Conservation (phyloP, 495 filamentous ascomycete genomes). For the Xanthoparmelia taractica region DNA sequence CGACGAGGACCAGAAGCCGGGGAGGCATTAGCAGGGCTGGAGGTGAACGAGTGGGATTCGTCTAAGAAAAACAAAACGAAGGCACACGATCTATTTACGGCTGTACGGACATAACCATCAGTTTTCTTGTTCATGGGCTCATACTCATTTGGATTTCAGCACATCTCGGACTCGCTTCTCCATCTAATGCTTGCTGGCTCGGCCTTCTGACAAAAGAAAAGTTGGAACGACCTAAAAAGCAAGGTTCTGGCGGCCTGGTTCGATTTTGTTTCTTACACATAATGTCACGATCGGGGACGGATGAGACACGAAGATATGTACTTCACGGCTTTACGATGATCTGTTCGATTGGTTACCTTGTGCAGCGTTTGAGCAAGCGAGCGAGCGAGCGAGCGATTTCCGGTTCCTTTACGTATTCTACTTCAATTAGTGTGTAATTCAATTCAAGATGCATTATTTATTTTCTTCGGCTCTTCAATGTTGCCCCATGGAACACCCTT, state of each 20-base stretch:
- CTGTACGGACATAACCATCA: conserved; percentile 2
- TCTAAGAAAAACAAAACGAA: neutral
- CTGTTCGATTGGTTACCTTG: neutral
- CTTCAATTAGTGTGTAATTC: neutral
- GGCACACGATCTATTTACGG: conserved; percentile 3
- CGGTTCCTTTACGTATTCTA: neutral
- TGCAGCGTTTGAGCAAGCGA: neutral
- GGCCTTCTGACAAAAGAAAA: conserved; percentile 6
- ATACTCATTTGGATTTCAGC: neutral
- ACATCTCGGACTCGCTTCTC: conserved; percentile 6
- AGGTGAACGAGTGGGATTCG: conserved; percentile 8
- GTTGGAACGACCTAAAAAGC: conserved; percentile 6
- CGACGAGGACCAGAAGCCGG: conserved; percentile 18
- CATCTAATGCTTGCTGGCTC: neutral
- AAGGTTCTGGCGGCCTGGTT: neutral
- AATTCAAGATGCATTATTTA: neutral
- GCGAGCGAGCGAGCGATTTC: neutral
- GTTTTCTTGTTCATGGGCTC: neutral
- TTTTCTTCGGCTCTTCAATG: neutral
- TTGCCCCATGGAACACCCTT: neutral
- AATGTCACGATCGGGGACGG: neutral
- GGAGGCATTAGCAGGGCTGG: conserved; percentile 20
- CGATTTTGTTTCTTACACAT: neutral
- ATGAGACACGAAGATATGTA: conserved; percentile 12
- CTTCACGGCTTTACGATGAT: conserved; percentile 8